Percentiles rank a stretch among this genome's conserved stretches.
These are phyloP conservation scores for Violaceomyces palustris DNA, from an alignment of 1,284 basidiomycete species.

Conservation along the genomic window DNA sequence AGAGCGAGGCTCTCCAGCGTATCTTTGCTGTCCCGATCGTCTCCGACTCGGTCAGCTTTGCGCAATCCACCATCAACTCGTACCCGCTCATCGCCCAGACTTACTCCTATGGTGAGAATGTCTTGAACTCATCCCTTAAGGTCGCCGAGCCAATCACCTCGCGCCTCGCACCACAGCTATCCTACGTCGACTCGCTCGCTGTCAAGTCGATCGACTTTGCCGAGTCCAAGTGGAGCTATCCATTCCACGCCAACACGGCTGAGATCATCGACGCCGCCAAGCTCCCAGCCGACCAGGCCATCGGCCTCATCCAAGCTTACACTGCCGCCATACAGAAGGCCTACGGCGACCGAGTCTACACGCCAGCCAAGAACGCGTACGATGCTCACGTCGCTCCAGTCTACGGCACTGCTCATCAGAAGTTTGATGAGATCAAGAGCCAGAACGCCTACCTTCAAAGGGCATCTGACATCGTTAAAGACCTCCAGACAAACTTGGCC, in stretches of 20 bases:
- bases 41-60: constrained; percentile 36
- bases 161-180: constrained; percentile 44
- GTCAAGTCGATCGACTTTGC: constrained; percentile 45
- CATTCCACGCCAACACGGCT: constrained; percentile 46
- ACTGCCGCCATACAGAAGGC: constrained; percentile 27
- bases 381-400: constrained; percentile 35
- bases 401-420: constrained; percentile 27
- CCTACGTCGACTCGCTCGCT: constrained; percentile 36
- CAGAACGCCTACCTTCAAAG: constrained; percentile 46
- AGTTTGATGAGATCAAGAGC: constrained; percentile 46
- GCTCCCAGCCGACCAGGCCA: constrained; percentile 35
- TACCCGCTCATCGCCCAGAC: constrained; percentile 38
- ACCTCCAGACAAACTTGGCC: constrained; percentile 38
- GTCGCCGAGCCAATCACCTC: constrained; percentile 40
- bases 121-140: constrained; percentile 33
- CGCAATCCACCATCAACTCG: constrained; percentile 40
- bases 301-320: constrained; percentile 28
- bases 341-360: constrained; percentile 41
- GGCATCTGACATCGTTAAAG: constrained; percentile 40
- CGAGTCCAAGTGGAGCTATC: constrained; percentile 48
- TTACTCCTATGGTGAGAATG: constrained; percentile 35
- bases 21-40: constrained; percentile 42
- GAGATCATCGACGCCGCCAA: constrained; percentile 37
- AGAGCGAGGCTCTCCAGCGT: constrained; percentile 37
- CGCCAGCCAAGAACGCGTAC: constrained; percentile 40